Base-by-base conservation (phyloP, 1,139 yeast species). In the Nakaseomyces uthaithaninus region DNA sequence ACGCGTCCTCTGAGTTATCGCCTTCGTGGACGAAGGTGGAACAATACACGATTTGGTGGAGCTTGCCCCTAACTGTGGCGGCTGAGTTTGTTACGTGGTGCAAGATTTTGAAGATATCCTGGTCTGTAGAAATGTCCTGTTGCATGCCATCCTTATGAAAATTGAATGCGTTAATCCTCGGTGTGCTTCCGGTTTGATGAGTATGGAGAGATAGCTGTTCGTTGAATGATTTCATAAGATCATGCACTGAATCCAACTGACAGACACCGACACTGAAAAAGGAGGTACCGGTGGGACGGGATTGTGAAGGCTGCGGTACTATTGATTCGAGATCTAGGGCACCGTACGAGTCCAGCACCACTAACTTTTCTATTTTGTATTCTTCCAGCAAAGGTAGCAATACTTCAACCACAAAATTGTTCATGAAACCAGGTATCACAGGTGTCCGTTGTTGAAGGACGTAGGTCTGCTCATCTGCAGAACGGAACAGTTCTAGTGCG, bases 391-490 rank as follows among this genome's bases (percentile, higher is more conserved):
- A 70, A 2, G 81, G 79, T 6, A 65, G 41, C 3, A 84, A 54
- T 9, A 80, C 67, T n/a, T 75, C 70, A 2, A 60, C 48, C 6
- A 81, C 69, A 53, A 80, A 84, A 20, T 63, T 62, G 26, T 63
- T 60, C 20, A 72, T 66, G 47, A 68, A 75, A 1, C 81, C 79
- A 0, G 93, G 82, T 12, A 89, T 66, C 2, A 87, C 70, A 0
- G 98, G 97, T 0, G 95, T 74, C 38, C 97, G 65, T 53, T 86
- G 86, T 54, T 87, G 96, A 4, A 91, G 55, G 12, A 85, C 53
- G 2, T 84, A 71, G 9, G 81, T 30, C 2, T 71, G 66, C 31
- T 60, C 51, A 1, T 52, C 45, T 1, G 57, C 52, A 47, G 67
- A 65, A 46, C 66, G 62, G 52, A 72, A 78, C 1, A 80, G 69